Evolutionary conservation across 371 early-diverging fungal species (phyloP), one percentile per base, ranked within the genome.

Genomic region (Rhizomucor miehei): DNA sequence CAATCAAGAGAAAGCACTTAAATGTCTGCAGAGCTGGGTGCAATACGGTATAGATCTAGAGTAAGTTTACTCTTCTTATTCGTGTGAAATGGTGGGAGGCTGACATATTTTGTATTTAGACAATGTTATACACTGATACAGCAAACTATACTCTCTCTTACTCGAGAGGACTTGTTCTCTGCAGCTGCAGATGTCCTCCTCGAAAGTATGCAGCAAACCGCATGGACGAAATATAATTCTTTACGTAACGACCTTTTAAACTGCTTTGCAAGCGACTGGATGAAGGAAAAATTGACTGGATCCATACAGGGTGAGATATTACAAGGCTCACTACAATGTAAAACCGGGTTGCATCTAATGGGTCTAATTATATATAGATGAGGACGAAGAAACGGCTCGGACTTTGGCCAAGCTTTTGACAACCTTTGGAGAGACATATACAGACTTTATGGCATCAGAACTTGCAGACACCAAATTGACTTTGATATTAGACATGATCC

Each of bases 371-470:
- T n/a, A 17, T 20, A 14, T 51, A 75, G 80, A 80, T 12, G 71
- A 77, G 23, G 81, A 82, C 59, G 89, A 84, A 19, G 74, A 84
- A n/a, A 56, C 65, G 3, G 81, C 79, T 0, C 66, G 72, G 47
- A 60, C 63, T 37, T 63, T 90, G 29, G 84, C 87, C 13, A 77
- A 80, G 41, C 63, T 89, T 21, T 66, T 88, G 21, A 73, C 84
- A 0, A 67, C 81, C 4, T 87, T 84, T 68, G 92, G 89, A 17
- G 90, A 90, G 56, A 80, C 80, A 14, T 88, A 82, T 62, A 72
- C 81, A 2, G 84, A 87, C 55, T 81, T 74, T 56, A 63, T 89
- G 12, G 75, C 79, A 0, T 49, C 44, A 1, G 73, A 77, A 20
- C 57, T 89, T 6, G 62, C 73, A 1, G 56, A 76, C 6, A 68